Base-by-base conservation (phyloP, 2,329 filamentous ascomycete genomes). In the Cytospora paraplurivora region DNA sequence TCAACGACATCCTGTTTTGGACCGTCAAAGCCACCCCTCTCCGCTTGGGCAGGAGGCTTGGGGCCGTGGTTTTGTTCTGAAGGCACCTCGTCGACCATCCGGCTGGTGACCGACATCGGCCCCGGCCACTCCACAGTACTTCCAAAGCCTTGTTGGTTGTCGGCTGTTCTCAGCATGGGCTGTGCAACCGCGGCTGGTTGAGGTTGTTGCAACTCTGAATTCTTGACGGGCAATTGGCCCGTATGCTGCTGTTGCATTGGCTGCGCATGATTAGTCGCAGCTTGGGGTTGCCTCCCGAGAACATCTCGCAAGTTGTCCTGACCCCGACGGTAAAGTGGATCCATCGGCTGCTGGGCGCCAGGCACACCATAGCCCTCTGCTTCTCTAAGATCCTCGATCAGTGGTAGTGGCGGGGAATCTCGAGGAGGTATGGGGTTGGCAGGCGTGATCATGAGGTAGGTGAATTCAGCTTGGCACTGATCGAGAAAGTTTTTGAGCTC, bases 381-480 rank as follows among this genome's bases (percentile, higher is more conserved):
- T 63, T 87, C 83, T 56, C 82, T 77, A n/a, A 86, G 68, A 60
- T 88, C 85, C 56, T 88, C 86, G 33, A 86, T 80, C 50, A 85
- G 77, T 11, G 84, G 84, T 12, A 86, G 72, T 2, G 81, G 83
- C 5, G 84, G 83, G 1, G 85, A 86, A 32, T 88, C 86, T 72
- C 86, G 81, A n/a, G 86, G 86, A 1, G 86, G 86, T 50, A 83
- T 76, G 4, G 86, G 86, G 72, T 89, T 89, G 49, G 86, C 86
- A 1, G 86, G 86, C 0, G 86, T 85, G 57, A 88, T 82, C 86
- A 89, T 88, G 15, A 89, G 79, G 69, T 89, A 89, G 67, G 86
- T 87, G 65, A 89, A 88, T 71, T 89, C 86, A 68, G 82, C 81
- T 73, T 88, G 81, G 73, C 86, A 87, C 71, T 87, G 85, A 67